A percentile compares a stretch with the other conserved stretches of the same genome.
phyloP scores from a whole-genome alignment of 2,329 filamentous ascomycete species.

The Berkeleyomyces rouxiae region DNA sequence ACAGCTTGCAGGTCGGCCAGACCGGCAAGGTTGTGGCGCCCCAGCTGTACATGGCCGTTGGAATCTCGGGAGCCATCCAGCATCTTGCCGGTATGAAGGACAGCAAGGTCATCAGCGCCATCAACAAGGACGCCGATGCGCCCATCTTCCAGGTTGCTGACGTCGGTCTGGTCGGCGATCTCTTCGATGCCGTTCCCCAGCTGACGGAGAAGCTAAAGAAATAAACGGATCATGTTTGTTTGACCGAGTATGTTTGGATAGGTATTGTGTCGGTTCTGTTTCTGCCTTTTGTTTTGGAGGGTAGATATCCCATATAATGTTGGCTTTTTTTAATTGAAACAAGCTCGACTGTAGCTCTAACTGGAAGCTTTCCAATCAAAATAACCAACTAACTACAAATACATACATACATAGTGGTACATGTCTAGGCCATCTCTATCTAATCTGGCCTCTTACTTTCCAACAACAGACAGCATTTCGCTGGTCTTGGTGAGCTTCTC shows the following conservation, averaged over 20 bases:
- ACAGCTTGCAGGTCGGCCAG: constrained; percentile 94
- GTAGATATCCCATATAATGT: constrained; percentile 17
- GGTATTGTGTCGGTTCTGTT: not conserved
- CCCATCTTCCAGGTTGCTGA: constrained; percentile 98
- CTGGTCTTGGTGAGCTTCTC: constrained; percentile 47
- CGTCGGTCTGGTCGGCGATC: constrained; percentile 83
- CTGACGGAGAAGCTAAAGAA: constrained; percentile 84
- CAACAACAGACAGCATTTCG: constrained; percentile 38
- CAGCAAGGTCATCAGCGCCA: constrained; percentile 96
- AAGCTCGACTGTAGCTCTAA: not conserved
- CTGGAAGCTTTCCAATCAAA: not conserved
- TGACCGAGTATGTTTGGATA: not conserved
- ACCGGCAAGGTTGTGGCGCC: constrained; percentile 97
- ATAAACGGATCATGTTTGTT: constrained; percentile 9
- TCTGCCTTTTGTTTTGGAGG: constrained; percentile 2
- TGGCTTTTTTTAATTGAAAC: constrained; percentile 8
- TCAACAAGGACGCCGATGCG: constrained; percentile 94
- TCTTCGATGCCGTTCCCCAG: constrained; percentile 92
- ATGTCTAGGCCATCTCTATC: not conserved
- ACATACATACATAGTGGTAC: not conserved
- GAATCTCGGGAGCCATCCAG: constrained; percentile 94
- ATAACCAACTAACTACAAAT: not conserved
- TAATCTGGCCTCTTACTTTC: not conserved
- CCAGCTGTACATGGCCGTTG: constrained; percentile 84
- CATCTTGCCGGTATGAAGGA: constrained; percentile 99